A percentile compares a stretch with the other conserved stretches of the same genome.
Evolutionary conservation across 1,284 basidiomycete species (phyloP).

Genomic region (Grifola frondosa): DNA sequence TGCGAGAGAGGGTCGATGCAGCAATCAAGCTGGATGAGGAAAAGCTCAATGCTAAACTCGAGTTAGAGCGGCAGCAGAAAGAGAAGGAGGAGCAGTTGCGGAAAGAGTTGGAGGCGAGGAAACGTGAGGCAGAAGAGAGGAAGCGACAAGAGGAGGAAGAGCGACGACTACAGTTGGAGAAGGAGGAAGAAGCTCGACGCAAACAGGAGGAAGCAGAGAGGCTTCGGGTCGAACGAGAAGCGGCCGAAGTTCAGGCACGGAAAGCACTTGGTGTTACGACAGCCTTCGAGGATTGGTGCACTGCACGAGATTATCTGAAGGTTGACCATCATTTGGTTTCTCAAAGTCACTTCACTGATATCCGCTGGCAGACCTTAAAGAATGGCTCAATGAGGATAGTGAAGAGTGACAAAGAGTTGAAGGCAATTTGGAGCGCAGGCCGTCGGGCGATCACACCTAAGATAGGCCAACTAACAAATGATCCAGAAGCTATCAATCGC

Average conservation of each 20-base stretch:
- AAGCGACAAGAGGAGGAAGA: conserved; percentile 36
- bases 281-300: conserved; percentile 66
- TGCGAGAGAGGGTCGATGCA: conserved; percentile 61
- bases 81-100: conserved; percentile 38
- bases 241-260: conserved; percentile 28
- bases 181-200: conserved; percentile 28
- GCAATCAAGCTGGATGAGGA: conserved; percentile 67
- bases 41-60: conserved; percentile 49
- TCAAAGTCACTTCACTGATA: conserved; percentile 3
- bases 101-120: conserved; percentile 41
- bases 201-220: conserved; percentile 31
- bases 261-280: conserved; percentile 48
- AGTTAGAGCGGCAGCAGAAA: conserved; percentile 44
- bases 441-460: conserved; percentile 89
- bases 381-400: conserved; percentile 69
- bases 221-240: conserved; percentile 27
- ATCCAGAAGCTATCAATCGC: conserved; percentile 62
- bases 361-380: conserved; percentile 61
- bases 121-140: conserved; percentile 37
- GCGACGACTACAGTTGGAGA: conserved; percentile 30
- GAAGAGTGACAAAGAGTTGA: conserved; percentile 60
- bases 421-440: conserved; percentile 57
- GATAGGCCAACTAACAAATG: conserved; percentile 90
- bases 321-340: conserved; percentile 35
- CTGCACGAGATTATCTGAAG: conserved; percentile 60